Evolutionary conservation across 805 yeast species (phyloP), one percentile per base, ranked within the genome.

Genomic region (Yamadazyma sp.): DNA sequence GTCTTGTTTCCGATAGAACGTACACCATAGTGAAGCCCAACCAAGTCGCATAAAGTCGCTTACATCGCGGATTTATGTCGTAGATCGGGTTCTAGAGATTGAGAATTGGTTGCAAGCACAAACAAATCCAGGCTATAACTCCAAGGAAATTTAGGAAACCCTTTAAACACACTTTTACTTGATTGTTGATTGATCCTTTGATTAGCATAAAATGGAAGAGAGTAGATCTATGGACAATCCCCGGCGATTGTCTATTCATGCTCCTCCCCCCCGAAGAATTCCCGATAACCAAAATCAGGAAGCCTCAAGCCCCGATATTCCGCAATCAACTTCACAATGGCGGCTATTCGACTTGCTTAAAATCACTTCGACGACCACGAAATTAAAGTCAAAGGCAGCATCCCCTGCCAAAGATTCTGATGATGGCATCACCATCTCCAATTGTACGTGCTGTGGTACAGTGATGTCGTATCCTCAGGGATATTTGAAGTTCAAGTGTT

Each of bases 401-500:
- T 10, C 19, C 21, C 35, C 34, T 7, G 16, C 14, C 5, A 32
- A 34, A 14, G 27, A 36, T 18, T 19, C 14, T 15, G 35, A 28
- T 19, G 26, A 31, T 5, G 42, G 40, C 3, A n/a, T 21, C 6
- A 37, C 37, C n/a, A 54, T 63, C 10, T 48, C 52, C 21, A 55
- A 54, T 34, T 68, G 73, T 41, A 49, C 49, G 9, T 68, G 73
- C 40, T 68, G 73, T 45, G 67, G 65, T 4, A 59, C 62, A 2
- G 41, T 65, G 1, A 44, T 67, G 16, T 49, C 62, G 1, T 59
- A 57, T 34, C 62, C 66, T 1, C 47, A 44, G 17, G 49, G 44
- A 11, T 41, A 60, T 7, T 25, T 39, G n/a, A 67, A 67, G 40
- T 80, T 75, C 52, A 71, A 74, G 40, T 85, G 95, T 52, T 66